phyloP scores from a whole-genome alignment of 345 rosid genomes.

The Rhodamnia argentea region DNA sequence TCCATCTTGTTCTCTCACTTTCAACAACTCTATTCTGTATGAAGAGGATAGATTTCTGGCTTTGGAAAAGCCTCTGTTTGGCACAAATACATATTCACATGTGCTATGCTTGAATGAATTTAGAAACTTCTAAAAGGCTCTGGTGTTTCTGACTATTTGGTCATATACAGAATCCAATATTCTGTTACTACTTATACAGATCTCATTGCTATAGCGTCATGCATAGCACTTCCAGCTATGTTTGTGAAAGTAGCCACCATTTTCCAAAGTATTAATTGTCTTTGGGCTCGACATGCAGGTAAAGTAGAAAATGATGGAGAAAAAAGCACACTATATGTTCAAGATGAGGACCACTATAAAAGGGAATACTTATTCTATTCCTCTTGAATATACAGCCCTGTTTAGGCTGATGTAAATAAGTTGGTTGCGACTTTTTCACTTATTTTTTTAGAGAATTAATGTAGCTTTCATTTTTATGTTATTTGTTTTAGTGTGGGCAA shows the following conservation, averaged over 20 bases:
- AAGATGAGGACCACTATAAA: slow-evolving; percentile 38
- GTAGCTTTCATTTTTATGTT: slow-evolving; percentile 3
- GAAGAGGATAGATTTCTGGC: neutral
- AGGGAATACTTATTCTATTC: slow-evolving; percentile 20
- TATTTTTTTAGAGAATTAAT: neutral
- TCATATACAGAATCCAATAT: neutral
- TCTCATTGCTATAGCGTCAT: neutral
- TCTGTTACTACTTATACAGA: neutral
- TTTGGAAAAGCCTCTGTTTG: neutral
- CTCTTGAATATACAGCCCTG: neutral
- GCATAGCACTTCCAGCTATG: neutral
- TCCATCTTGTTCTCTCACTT: neutral
- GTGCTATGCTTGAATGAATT: neutral
- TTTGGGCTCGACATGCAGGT: slow-evolving; percentile 44
- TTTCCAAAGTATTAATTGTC: slow-evolving; percentile 12
- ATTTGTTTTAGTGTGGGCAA: slow-evolving; percentile 77
- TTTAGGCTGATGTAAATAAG: neutral
- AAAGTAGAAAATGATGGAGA: slow-evolving; percentile 53
- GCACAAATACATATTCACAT: neutral
- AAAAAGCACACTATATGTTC: slow-evolving; percentile 42
- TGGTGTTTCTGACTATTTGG: neutral
- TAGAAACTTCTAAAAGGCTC: neutral
- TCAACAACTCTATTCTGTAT: neutral
- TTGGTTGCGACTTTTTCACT: neutral
- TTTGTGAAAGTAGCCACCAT: neutral